Conservation (phyloP, 2,329 filamentous ascomycete species). For the Venturia effusa region DNA sequence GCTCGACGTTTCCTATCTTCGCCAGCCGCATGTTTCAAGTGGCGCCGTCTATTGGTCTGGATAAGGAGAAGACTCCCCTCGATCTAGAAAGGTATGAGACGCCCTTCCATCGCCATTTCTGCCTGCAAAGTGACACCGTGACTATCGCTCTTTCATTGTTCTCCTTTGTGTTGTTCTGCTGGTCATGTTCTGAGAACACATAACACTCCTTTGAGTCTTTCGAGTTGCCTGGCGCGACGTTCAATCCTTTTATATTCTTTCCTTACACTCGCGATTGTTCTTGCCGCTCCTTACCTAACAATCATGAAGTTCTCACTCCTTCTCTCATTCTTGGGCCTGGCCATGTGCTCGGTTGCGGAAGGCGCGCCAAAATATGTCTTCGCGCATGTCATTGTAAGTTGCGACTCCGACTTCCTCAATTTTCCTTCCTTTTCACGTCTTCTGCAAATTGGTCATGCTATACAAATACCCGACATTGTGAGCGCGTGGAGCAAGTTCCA, state of each 20-base stretch:
- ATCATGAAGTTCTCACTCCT: not conserved
- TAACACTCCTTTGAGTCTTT: not conserved
- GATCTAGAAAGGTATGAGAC: not conserved
- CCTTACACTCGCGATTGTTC: not conserved
- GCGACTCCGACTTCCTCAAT: not conserved
- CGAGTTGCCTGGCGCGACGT: not conserved
- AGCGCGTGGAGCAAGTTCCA: too few species aligned
- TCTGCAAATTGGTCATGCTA: not conserved
- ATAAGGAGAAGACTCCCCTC: not conserved
- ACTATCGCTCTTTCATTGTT: not conserved
- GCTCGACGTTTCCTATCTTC: not conserved
- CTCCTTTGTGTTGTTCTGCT: not conserved
- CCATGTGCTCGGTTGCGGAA: not conserved
- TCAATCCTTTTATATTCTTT: not conserved
- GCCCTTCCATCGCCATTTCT: not conserved
- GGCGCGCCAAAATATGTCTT: slow-evolving; percentile 15
- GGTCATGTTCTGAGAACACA: slow-evolving; percentile 2
- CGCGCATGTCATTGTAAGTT: slow-evolving; percentile 20
- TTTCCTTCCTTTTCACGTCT: not conserved
- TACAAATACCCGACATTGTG: too few species aligned
- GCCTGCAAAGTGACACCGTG: too few species aligned
- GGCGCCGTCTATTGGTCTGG: not conserved
- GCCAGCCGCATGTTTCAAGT: not conserved
- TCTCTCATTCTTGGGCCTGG: not conserved
- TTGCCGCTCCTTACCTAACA: not conserved